Base-by-base conservation (phyloP, 108 stramenopile species). In the Parietichytrium sp. region DNA sequence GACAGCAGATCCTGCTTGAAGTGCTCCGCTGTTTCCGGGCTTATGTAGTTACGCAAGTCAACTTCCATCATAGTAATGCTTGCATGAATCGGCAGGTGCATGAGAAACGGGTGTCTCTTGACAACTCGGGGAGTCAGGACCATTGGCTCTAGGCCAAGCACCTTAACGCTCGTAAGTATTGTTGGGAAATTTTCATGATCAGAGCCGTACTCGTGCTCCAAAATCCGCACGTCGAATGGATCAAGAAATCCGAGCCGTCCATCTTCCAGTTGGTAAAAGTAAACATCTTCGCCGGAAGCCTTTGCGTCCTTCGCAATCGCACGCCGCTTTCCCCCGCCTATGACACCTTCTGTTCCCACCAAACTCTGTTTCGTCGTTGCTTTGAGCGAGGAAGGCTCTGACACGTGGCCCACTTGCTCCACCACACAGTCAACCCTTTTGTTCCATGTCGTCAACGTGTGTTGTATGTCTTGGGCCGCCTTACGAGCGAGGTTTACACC, bases 71-170 rank as follows among this genome's bases (percentile, higher is more conserved):
- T n/a, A 20, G 36, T 45, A 8, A 72, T 33, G 42, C 45, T 72
- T 6, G 61, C 61, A 27, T 72, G 61, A 72, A 72, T 72, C 29
- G 61, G 61, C n/a, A 72, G 38, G 42, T 72, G 61, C 38, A 72
- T 42, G 42, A 72, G 61, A 42, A 23, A 72, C 42, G 61, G 23
- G 42, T 72, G 36, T 1, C 61, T 33, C 33, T 72, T 72, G 61
- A 72, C 61, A 8, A 72, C 61, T 42, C 45, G 38, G 61, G 61
- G 61, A n/a, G 61, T 72, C 10, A 36, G 42, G 61, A 72, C 61
- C n/a, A 72, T 45, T 10, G 36, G 36, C 38, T 72, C 61, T 27
- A 72, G 10, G 20, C 45, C 45, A 8, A 72, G 38, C 33, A 72
- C 61, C 16, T 42, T 33, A 47, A 27, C 61, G 23, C 45, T 36